These are phyloP conservation scores for Ilyonectria mors-panacis DNA, from an alignment of 2,329 filamentous ascomycete genomes.

Conservation along the genomic window DNA sequence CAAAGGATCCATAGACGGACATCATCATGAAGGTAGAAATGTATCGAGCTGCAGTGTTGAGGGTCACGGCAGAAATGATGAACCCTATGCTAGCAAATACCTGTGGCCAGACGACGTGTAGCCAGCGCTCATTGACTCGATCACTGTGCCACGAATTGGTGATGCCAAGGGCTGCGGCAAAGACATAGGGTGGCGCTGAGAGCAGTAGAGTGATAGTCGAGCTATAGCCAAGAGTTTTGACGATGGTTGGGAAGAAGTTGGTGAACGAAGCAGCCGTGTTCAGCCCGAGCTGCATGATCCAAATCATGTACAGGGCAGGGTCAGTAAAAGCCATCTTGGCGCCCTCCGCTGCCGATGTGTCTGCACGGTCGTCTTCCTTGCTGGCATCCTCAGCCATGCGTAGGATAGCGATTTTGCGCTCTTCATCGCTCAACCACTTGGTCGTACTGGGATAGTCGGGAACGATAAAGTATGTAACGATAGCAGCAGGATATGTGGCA, in stretches of 20 bases:
- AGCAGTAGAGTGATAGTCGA: slow-evolving; percentile 72
- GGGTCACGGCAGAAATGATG: too few relatives aligned
- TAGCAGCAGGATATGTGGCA: not conserved
- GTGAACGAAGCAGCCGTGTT: slow-evolving; percentile 35
- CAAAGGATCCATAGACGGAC: not conserved
- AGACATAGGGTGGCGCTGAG: slow-evolving; percentile 75
- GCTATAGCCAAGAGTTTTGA: slow-evolving; percentile 71
- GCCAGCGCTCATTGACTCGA: too few relatives aligned
- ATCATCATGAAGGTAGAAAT: too few relatives aligned
- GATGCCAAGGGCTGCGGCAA: slow-evolving; percentile 51
- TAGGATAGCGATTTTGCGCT: too few relatives aligned
- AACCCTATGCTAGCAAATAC: too few relatives aligned
- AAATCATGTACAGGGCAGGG: slow-evolving; percentile 60
- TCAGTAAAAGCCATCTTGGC: slow-evolving; percentile 67
- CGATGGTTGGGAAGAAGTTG: slow-evolving; percentile 51
- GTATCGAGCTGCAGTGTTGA: too few relatives aligned
- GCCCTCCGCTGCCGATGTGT: not conserved
- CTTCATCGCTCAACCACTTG: too few relatives aligned
- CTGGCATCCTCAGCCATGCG: too few relatives aligned
- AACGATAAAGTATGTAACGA: slow-evolving; percentile 24
- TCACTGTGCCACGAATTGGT: too few relatives aligned
- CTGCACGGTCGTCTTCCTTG: too few relatives aligned
- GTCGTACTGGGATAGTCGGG: slow-evolving; percentile 26
- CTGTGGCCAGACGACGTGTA: too few relatives aligned
- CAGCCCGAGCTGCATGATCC: slow-evolving; percentile 56